Percentiles rank a stretch among this genome's conserved stretches.
Evolutionary conservation across 129 eudicot genomes (phyloP).

Genomic region (Apium graveolens): DNA sequence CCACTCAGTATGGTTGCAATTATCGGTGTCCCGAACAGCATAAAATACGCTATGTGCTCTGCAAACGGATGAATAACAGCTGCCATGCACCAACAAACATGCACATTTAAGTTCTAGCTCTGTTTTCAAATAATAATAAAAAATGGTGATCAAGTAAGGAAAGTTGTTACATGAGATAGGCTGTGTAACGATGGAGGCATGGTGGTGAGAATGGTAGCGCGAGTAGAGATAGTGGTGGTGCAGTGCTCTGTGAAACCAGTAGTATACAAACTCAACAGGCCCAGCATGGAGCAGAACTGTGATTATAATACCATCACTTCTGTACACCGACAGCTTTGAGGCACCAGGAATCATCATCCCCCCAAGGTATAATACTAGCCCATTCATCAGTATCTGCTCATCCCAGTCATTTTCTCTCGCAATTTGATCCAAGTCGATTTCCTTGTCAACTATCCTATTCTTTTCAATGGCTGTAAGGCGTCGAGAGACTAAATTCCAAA

Average conservation of each 20-base stretch:
- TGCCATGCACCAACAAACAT: neutral
- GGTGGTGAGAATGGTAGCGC: slow-evolving; percentile 40
- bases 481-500: slow-evolving; percentile 62
- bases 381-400: slow-evolving; percentile 55
- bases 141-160: neutral
- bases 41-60: neutral
- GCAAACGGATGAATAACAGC: slow-evolving; percentile 7
- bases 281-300: slow-evolving; percentile 43
- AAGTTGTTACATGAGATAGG: slow-evolving; percentile 1
- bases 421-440: slow-evolving; percentile 59
- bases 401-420: slow-evolving; percentile 74
- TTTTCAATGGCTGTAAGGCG: slow-evolving; percentile 48
- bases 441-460: slow-evolving; percentile 48
- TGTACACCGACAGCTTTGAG: slow-evolving; percentile 33
- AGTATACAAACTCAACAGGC: slow-evolving; percentile 62
- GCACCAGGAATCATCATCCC: slow-evolving; percentile 9
- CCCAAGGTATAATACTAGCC: slow-evolving; percentile 36
- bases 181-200: slow-evolving; percentile 4
- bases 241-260: slow-evolving; percentile 71
- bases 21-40: neutral
- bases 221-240: slow-evolving; percentile 78
- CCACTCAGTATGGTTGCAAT: neutral
- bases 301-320: slow-evolving; percentile 41
- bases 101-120: neutral
- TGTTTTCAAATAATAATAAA: neutral